Base-by-base conservation (phyloP, 139 green algal genomes). In the Chlamydomonas urium region DNA sequence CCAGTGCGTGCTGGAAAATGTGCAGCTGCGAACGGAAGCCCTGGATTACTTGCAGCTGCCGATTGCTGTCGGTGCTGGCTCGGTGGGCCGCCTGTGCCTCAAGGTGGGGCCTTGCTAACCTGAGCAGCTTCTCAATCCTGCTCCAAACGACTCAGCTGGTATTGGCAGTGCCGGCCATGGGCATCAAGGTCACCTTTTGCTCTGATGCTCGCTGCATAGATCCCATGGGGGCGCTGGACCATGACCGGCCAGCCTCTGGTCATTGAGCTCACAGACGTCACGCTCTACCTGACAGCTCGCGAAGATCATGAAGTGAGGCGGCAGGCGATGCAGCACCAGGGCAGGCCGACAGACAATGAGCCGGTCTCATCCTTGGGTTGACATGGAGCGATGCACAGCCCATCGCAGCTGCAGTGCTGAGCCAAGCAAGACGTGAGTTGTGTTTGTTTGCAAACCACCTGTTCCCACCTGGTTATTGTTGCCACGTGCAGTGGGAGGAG, bases 31-130 rank as follows among this genome's bases (percentile, higher is more conserved):
- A 0, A 53, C 78, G 4, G 83, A 88, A 5, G 83, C 86, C 0
- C 81, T 89, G 38, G 85, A 90, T 10, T 81, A 88, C 48, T 63
- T 89, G 38, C 72, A 89, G 63, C 77, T 89, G 60, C 85, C 85
- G 0, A 74, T 90, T 34, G 66, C 72, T 3, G 76, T 90, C n/a
- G 63, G 76, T 23, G 70, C 80, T 23, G 85, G 85, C 34, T 72
- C 38, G 14, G 78, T 90, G 6, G 83, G 82, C 14, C 67, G 75
- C 5, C 73, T 90, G 8, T 72, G 79, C 28, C 65, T 90, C n/a
- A 80, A 89, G 81, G 81, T 86, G 42, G 6, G 21, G 24, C 33
- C 5, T 38, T 45, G 14, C 26, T 45, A 47, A 37, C n/a, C 56
- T 65, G 45, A 56, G 45, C 45, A 26, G 21, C 21, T 26, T 56